phyloP scores from a whole-genome alignment of 2,329 filamentous ascomycete genomes.

The Trematosphaeria pertusa region DNA sequence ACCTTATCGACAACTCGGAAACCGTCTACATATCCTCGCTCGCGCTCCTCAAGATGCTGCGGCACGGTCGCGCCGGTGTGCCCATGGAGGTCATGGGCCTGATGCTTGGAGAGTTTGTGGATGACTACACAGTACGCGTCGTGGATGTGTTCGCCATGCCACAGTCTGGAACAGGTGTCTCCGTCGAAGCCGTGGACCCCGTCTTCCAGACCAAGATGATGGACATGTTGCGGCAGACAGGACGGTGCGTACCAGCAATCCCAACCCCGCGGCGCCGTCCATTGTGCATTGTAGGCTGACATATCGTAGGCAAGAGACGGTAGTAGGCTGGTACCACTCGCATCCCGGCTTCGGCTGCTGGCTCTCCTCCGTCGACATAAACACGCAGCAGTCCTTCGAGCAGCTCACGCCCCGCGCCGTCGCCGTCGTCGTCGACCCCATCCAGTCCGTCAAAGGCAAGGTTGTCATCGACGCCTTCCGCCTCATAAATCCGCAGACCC shows the following conservation, averaged over 20 bases:
- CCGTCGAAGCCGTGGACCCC: slow-evolving; percentile 96
- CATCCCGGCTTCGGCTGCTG: slow-evolving; percentile 99
- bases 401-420: slow-evolving; percentile 96
- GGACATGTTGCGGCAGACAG: slow-evolving; percentile 98
- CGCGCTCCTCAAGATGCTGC: slow-evolving; percentile 96
- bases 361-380: slow-evolving; percentile 98
- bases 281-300: too few species aligned
- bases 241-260: slow-evolving; percentile 72
- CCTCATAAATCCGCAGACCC: slow-evolving; percentile 94
- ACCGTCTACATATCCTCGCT: slow-evolving; percentile 99
- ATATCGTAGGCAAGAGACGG: slow-evolving; percentile 79
- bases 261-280: too few species aligned
- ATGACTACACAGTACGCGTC: slow-evolving; percentile 97
- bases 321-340: slow-evolving; percentile 99
- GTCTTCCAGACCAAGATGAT: slow-evolving; percentile 99
- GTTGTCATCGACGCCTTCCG: slow-evolving; percentile 99
- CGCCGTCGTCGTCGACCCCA: slow-evolving; percentile 96
- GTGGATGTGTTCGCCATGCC: slow-evolving; percentile 99
- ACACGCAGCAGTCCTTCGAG: slow-evolving; percentile 99
- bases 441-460: slow-evolving; percentile 99
- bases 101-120: slow-evolving; percentile 98
- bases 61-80: slow-evolving; percentile 95
- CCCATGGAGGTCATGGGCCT: slow-evolving; percentile 99
- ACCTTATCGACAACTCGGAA: slow-evolving; percentile 97
- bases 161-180: slow-evolving; percentile 96